These are phyloP conservation scores for Schizophyllum commune DNA, from an alignment of 1,284 basidiomycete species.

Conservation along the genomic window DNA sequence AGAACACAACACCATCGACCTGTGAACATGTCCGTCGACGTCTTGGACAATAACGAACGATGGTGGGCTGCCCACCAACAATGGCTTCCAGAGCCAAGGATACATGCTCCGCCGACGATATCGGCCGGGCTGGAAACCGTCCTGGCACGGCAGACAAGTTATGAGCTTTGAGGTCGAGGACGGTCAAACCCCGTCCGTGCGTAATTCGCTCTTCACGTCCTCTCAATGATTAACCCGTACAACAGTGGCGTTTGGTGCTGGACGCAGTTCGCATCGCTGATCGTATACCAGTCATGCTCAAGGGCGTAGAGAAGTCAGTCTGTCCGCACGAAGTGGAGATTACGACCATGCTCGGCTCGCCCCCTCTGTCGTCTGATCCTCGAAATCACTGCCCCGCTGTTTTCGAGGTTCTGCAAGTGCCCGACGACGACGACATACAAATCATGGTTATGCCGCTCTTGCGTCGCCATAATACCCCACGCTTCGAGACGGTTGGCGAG, in stretches of 20 bases:
- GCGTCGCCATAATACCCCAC: constrained; percentile 15
- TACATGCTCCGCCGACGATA: constrained; percentile 6
- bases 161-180: neutral
- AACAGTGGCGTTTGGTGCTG: neutral
- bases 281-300: neutral
- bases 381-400: constrained; percentile 18
- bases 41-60: neutral
- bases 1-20: neutral
- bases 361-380: constrained; percentile 6
- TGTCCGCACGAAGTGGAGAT: constrained; percentile 14
- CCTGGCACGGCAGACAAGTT: neutral
- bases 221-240: neutral
- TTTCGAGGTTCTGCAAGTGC: constrained; percentile 13
- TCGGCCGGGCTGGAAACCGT: constrained; percentile 4
- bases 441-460: constrained; percentile 27
- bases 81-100: constrained; percentile 6
- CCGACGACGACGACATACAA: constrained; percentile 8
- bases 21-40: neutral
- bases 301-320: neutral
- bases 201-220: neutral
- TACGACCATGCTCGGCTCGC: constrained; percentile 7
- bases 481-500: constrained; percentile 27
- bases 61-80: constrained; percentile 6
- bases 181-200: neutral
- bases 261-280: neutral